Conservation (phyloP, 768 basidiomycete species). For the Xerocomus spinulosus region DNA sequence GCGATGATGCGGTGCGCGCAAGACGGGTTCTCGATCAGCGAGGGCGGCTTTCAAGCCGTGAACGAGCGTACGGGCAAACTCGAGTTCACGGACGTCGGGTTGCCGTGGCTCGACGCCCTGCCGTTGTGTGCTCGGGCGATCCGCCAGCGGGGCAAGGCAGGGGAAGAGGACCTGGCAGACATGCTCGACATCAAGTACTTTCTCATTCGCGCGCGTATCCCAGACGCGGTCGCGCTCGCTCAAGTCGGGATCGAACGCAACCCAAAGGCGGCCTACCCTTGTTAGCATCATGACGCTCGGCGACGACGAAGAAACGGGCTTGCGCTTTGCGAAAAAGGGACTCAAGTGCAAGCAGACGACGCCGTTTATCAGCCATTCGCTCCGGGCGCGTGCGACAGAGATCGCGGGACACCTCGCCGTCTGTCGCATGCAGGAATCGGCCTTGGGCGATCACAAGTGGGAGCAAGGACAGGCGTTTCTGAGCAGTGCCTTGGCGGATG, state of each 20-base stretch:
- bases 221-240: constrained; percentile 44
- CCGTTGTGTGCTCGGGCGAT: constrained; percentile 54
- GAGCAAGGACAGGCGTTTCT: constrained; percentile 61
- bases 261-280: constrained; percentile 54
- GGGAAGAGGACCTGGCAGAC: constrained; percentile 50
- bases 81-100: constrained; percentile 41
- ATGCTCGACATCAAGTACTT: constrained; percentile 59
- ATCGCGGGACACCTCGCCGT: constrained; percentile 56
- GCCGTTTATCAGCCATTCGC: constrained; percentile 52
- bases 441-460: constrained; percentile 39
- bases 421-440: constrained; percentile 38
- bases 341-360: constrained; percentile 51
- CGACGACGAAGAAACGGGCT: constrained; percentile 42
- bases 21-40: constrained; percentile 53
- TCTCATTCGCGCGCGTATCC: constrained; percentile 44
- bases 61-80: constrained; percentile 39
- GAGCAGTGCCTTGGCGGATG: constrained; percentile 54
- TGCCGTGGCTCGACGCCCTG: constrained; percentile 57
- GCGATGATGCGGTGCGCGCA: constrained; percentile 49
- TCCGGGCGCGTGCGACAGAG: constrained; percentile 57
- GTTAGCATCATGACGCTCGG: constrained; percentile 55
- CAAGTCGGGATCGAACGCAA: constrained; percentile 45
- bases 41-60: constrained; percentile 47
- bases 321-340: constrained; percentile 60
- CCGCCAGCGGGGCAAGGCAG: constrained; percentile 37